Conservation (phyloP, 352 stramenopile genomes). For the Phytophthora sojae region DNA sequence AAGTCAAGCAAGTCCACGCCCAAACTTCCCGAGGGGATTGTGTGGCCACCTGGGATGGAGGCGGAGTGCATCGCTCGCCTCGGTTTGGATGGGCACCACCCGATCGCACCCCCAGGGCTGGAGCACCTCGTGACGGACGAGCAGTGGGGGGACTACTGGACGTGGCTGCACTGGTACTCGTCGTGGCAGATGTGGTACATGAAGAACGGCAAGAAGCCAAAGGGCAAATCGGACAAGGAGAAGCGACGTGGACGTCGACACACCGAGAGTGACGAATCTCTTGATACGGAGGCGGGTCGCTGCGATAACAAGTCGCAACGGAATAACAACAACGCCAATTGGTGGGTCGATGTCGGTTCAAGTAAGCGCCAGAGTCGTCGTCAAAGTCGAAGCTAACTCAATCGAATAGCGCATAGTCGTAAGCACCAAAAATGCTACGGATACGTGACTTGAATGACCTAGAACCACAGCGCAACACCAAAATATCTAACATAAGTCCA, state of each 20-base stretch:
- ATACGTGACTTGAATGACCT: not conserved
- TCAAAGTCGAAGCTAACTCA: conserved; percentile 13
- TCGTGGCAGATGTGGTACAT: conserved; percentile 75
- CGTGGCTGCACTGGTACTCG: conserved; percentile 75
- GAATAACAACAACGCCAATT: conserved; percentile 25
- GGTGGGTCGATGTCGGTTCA: conserved; percentile 29
- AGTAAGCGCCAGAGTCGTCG: conserved; percentile 15
- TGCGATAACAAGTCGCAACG: not conserved
- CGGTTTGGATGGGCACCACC: conserved; percentile 35
- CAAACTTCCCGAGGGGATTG: conserved; percentile 26
- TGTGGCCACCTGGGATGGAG: conserved; percentile 70
- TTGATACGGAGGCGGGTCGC: conserved; percentile 1
- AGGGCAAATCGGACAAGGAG: conserved; percentile 19
- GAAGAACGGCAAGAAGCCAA: conserved; percentile 45
- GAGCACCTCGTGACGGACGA: conserved; percentile 62
- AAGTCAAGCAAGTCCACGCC: not conserved
- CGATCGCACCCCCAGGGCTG: conserved; percentile 54
- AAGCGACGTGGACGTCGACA: conserved; percentile 8
- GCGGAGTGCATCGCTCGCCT: conserved; percentile 37
- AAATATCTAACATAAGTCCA: no score
- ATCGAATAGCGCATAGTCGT: not conserved
- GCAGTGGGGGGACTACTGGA: conserved; percentile 68
- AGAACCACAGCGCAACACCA: not conserved
- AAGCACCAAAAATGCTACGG: not conserved
- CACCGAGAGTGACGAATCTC: not conserved